These are phyloP conservation scores for Suillus cothurnatus DNA, from an alignment of 768 basidiomycete species.

Conservation along the genomic window DNA sequence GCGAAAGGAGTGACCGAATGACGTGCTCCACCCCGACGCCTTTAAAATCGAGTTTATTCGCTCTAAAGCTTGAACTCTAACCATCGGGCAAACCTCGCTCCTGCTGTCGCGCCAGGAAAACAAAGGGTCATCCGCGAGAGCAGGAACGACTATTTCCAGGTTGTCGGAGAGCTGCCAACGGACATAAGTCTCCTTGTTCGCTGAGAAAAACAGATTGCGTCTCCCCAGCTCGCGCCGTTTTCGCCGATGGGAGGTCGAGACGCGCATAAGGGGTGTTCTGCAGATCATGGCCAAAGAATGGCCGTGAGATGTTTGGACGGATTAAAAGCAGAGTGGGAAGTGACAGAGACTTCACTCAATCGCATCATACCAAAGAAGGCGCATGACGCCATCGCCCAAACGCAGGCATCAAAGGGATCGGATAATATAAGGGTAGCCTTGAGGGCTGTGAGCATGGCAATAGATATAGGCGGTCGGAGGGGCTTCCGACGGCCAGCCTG, in stretches of 20 bases:
- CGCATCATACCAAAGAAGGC: slow-evolving; percentile 44
- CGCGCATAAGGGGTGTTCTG: slow-evolving; percentile 30
- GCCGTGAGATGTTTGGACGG: slow-evolving; percentile 23
- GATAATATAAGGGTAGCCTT: slow-evolving; percentile 21
- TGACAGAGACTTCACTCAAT: slow-evolving; percentile 39
- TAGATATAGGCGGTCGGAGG: slow-evolving; percentile 6
- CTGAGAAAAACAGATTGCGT: no score
- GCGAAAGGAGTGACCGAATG: slow-evolving; percentile 45
- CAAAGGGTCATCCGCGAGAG: no score
- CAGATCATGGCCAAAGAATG: slow-evolving; percentile 23
- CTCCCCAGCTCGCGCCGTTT: slow-evolving; percentile 20
- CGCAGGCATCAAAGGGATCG: slow-evolving; percentile 40
- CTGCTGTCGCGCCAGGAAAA: no score
- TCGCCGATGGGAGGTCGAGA: slow-evolving; percentile 36
- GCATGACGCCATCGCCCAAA: slow-evolving; percentile 39
- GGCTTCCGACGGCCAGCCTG: no score
- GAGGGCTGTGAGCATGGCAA: slow-evolving; percentile 32
- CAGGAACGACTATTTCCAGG: no score
- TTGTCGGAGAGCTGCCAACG: no score
- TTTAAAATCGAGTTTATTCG: no score
- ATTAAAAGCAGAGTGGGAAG: slow-evolving; percentile 23
- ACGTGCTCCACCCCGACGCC: no score
- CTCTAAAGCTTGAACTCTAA: no score
- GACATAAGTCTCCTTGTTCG: no score
- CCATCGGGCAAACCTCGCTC: no score